Conservation (phyloP, 108 stramenopile species). For the Skeletonema potamos region DNA sequence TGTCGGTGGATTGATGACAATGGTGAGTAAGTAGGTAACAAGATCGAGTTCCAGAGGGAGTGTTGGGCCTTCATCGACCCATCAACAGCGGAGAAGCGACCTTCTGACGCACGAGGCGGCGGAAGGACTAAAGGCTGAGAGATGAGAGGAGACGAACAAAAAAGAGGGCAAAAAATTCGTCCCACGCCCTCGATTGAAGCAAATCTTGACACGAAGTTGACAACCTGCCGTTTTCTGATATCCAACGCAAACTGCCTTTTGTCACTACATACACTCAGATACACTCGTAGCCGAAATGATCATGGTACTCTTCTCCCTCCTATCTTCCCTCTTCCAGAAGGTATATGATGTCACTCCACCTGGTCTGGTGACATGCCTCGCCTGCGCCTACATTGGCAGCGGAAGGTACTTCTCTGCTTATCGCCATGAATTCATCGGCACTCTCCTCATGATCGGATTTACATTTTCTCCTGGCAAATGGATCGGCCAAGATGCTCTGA, state of each 20-base stretch:
- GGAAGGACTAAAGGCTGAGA: too few species aligned
- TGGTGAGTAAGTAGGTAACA: not conserved
- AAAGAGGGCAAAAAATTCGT: too few species aligned
- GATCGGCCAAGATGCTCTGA: constrained; percentile 59
- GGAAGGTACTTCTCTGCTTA: constrained; percentile 60
- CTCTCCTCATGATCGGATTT: constrained; percentile 78
- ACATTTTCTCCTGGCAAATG: constrained; percentile 91
- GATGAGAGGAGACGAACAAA: too few species aligned
- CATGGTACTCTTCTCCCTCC: constrained; percentile 22
- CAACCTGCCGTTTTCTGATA: not conserved
- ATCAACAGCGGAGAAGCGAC: not conserved
- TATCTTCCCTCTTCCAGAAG: constrained; percentile 30
- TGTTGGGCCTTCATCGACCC: not conserved
- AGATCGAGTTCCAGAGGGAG: not conserved
- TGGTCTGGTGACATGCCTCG: constrained; percentile 58
- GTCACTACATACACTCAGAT: too few species aligned
- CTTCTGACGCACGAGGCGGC: not conserved
- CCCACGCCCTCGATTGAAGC: too few species aligned
- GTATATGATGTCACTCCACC: constrained; percentile 59
- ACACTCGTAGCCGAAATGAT: too few species aligned
- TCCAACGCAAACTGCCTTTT: too few species aligned
- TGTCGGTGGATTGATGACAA: not conserved
- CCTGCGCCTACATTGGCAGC: constrained; percentile 60
- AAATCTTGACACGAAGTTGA: too few species aligned
- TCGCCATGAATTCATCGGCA: constrained; percentile 78